Evolutionary conservation across 371 early-diverging fungal genomes (phyloP).

Genomic region (Mucor racemosus): DNA sequence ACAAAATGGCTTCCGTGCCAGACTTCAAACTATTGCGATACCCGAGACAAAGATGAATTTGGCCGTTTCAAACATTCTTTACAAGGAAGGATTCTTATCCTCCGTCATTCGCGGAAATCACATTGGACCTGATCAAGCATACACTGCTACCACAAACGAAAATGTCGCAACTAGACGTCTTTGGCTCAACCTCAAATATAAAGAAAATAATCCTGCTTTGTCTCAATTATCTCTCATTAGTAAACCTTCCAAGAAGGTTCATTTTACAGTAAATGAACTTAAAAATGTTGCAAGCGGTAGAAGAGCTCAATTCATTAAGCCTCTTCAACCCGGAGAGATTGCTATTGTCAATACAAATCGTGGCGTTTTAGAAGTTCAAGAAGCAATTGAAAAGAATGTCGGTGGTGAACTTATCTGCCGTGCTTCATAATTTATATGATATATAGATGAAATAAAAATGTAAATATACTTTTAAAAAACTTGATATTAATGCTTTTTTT

Average conservation of each 20-base stretch:
- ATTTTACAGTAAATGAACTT: slow-evolving; percentile 81
- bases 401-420: slow-evolving; percentile 92
- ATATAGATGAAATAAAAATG: not conserved
- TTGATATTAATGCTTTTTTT: not conserved
- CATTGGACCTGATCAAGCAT: slow-evolving; percentile 68
- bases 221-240: slow-evolving; percentile 73
- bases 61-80: slow-evolving; percentile 84
- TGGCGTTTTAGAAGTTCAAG: slow-evolving; percentile 93
- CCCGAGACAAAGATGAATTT: slow-evolving; percentile 91
- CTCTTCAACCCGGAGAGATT: slow-evolving; percentile 89
- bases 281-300: slow-evolving; percentile 73
- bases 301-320: slow-evolving; percentile 76
- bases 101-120: slow-evolving; percentile 82
- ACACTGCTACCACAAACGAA: slow-evolving; percentile 79
- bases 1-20: slow-evolving; percentile 87
- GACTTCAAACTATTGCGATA: slow-evolving; percentile 82
- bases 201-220: slow-evolving; percentile 83
- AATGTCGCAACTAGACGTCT: slow-evolving; percentile 88
- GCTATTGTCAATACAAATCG: slow-evolving; percentile 85
- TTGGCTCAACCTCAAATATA: slow-evolving; percentile 95
- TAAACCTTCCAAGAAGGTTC: slow-evolving; percentile 84
- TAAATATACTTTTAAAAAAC: not conserved
- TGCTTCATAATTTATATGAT: slow-evolving; percentile 38
- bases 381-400: slow-evolving; percentile 82
- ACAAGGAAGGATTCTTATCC: slow-evolving; percentile 91